Base-by-base conservation (phyloP, 352 stramenopile species). In the Pythium oligandrum region DNA sequence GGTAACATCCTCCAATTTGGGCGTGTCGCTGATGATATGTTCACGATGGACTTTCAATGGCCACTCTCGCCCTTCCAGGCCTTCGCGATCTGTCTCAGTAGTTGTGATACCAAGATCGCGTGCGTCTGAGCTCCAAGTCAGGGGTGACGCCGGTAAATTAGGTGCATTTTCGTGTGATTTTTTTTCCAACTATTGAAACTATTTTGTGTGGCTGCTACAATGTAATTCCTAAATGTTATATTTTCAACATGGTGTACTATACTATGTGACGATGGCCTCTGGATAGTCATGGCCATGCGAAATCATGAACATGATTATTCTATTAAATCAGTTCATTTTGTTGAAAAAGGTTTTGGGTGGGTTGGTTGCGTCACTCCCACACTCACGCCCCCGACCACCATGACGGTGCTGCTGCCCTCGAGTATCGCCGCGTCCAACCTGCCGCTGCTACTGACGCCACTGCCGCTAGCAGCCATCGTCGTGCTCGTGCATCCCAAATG, bases 41-140 rank as follows among this genome's bases (percentile, higher is more conserved):
- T 95, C 55, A 93, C 85, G 51, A 93, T 96, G 79, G 86, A 96
- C 62, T 96, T 94, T 62, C 78, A 91, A 62, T 91, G 82, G 81
- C 84, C 86, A 42, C 69, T 96, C 17, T 93, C 84, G 42, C 84
- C 82, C 12, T 91, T 94, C 64, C 81, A 93, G 61, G 86, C 86
- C 9, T 95, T 96, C 57, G 69, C 78, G n/a, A 90, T 93, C 55
- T 94, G 84, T 65, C 72, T 96, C 47, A 94, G 83, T 61, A 93
- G 80, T 47, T 96, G 85, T 54, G 79, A 95, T 61, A 93, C 83
- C 35, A 96, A 96, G 65, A 66, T 94, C 50, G 84, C 84, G 4
- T 96, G 86, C 49, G 86, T 94, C 30, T 95, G 79, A 73, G 17
- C 17, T 26, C 17, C 17, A 26, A 26, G 17, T 26, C 17, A 26